phyloP scores from a whole-genome alignment of 805 yeast species.

The Pichia deserticola region DNA sequence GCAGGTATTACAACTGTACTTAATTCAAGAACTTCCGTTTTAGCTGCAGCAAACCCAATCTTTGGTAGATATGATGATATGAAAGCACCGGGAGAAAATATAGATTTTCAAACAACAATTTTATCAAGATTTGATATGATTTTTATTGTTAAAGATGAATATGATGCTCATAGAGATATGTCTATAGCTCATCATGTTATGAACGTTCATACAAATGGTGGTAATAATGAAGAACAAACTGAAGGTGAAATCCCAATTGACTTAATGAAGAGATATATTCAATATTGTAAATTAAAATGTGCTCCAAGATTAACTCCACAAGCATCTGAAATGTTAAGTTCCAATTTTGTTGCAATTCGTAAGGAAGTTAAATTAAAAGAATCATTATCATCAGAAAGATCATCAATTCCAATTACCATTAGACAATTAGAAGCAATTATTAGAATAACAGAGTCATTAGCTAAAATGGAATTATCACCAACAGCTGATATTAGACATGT shows the following conservation, averaged over 20 bases:
- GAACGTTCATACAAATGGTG: conserved; percentile 84
- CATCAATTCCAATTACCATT: conserved; percentile 93
- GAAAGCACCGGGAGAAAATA: conserved; percentile 95
- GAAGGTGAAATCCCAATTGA: conserved; percentile 86
- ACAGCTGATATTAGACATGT: conserved; percentile 86
- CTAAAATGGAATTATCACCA: conserved; percentile 76
- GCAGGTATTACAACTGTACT: conserved; percentile 97
- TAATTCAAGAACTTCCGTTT: conserved; percentile 91
- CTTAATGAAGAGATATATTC: conserved; percentile 85
- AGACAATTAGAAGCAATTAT: conserved; percentile 97
- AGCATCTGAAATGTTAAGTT: conserved; percentile 83
- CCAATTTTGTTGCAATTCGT: conserved; percentile 89
- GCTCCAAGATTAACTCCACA: conserved; percentile 88
- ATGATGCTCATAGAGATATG: conserved; percentile 75
- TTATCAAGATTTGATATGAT: conserved; percentile 98
- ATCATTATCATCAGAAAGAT: conserved; percentile 73
- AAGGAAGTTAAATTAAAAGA: conserved; percentile 77
- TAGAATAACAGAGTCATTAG: conserved; percentile 90
- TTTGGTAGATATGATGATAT: conserved; percentile 95
- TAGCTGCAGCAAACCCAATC: conserved; percentile 97
- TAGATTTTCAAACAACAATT: conserved; percentile 95
- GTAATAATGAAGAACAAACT: conserved; percentile 36
- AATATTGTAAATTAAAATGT: conserved; percentile 81
- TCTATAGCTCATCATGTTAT: conserved; percentile 92
- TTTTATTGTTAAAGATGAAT: conserved; percentile 93